Evolutionary conservation across 192 early-diverging fungal species (phyloP), one percentile per base, ranked within the genome.

Genomic region (Backusella australiensis): DNA sequence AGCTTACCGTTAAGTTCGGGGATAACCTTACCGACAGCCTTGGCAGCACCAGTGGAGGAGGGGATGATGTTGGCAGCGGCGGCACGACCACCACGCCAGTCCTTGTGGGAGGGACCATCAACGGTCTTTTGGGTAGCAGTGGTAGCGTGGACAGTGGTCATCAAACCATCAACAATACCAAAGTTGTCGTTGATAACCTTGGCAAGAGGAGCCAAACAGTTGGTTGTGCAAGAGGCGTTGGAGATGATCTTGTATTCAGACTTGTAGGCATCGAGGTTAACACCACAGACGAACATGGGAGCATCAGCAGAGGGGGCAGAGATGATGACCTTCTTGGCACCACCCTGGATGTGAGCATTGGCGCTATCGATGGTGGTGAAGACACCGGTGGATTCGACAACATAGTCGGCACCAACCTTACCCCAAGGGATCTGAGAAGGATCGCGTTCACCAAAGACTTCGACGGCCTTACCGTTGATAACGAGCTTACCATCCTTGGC

Each of bases 211-310:
- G 98, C 98, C 73, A 99, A 86, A 87, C 98, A 98, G 93, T 98
- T 99, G 92, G 98, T 99, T 75, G 98, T 99, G 93, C 98, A 99
- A 32, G 98, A 99, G 69, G 98, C 98, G 86, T 99, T 99, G 73
- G 96, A 98, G 78, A 99, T 90, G 78, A 99, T 92, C 39, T 93
- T 87, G 85, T 94, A 91, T 74, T 84, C 85, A 49, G 91, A 84
- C 82, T 97, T 92, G 91, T 99, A 99, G 78, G 91, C 89, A 74
- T 96, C 94, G 78, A 94, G 86, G 92, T 99, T 99, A 87, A 99
- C 98, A 85, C 96, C 95, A 78, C 88, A 90, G 53, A 99, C 98
- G 84, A 96, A 99, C 96, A 98, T 99, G 66, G 98, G 98, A 15
- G 97, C 32, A 32, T 32, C 32, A 32, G 32, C 32, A 32, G 32